Evolutionary conservation across 192 early-diverging fungal genomes (phyloP), one percentile per base, ranked within the genome.

Genomic region (Podochytrium sp.): DNA sequence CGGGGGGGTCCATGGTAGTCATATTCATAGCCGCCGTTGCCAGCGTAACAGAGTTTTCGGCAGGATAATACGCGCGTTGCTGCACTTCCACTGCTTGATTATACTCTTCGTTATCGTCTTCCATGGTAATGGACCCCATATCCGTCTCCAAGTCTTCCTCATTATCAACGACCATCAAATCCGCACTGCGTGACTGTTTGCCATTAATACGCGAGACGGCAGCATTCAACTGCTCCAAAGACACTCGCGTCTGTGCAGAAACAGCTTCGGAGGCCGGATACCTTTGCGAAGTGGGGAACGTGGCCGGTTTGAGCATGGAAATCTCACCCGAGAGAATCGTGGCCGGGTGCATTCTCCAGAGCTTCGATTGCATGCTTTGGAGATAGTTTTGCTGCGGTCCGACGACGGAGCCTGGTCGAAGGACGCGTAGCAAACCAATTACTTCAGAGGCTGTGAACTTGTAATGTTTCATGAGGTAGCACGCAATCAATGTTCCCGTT

Each of bases 371-470:
- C 76, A 84, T 86, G 56, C 85, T 79, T 66, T 83, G 79, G 29
- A 92, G 70, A 67, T 85, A 92, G 75, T 92, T 92, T 80, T 92
- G 91, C 66, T 92, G 91, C 4, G 89, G 91, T 1, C 91, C 91
- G 0, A 92, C 89, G 0, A 92, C 91, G 39, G 83, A 83, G 0
- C 91, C 91, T 1, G 91, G 91, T 14, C 91, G 71, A 71, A 92
- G 78, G 42, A 92, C 75, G 49, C 91, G 71, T 62, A 92, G 65
- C 43, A 82, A 89, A 3, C 81, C 81, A 71, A 92, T 92, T 42
- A 85, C 80, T 73, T 92, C 91, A 2, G 84, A 47, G 0, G 91
- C 88, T 0, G 90, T 86, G 74, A 92, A 84, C 43, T 84, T 79
- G 71, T 90, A 92, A 66, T 90, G 83, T 50, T 89, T 86, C 89